These are phyloP conservation scores for Colletotrichum sp. DNA, from an alignment of 2,329 filamentous ascomycete species.

Conservation along the genomic window DNA sequence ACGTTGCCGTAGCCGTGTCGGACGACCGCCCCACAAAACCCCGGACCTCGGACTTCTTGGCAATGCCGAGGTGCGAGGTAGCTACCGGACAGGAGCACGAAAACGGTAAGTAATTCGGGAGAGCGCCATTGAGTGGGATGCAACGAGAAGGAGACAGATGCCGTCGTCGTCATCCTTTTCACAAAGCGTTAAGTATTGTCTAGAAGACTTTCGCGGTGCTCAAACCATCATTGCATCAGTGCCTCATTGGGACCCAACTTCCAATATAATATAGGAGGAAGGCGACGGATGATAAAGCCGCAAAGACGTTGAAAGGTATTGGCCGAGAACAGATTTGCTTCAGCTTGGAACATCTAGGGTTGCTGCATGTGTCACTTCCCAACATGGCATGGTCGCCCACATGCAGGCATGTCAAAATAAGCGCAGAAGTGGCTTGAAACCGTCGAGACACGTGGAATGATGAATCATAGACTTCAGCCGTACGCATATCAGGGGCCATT, in stretches of 20 bases:
- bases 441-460: not conserved
- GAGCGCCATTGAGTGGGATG: not conserved
- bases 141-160: accelerated
- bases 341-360: not conserved
- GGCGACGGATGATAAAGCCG: accelerated
- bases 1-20: not conserved
- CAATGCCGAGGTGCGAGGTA: conserved; percentile 8
- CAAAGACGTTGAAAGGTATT: not conserved
- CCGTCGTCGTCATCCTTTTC: not conserved
- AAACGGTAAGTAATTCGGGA: not conserved
- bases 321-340: not conserved
- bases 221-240: too few relatives aligned
- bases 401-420: not conserved
- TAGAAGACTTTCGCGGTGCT: too few relatives aligned
- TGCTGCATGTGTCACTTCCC: not conserved
- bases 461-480: conserved; percentile 11
- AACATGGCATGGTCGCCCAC: not conserved
- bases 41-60: conserved; percentile 22
- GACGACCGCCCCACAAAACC: not conserved
- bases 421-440: not conserved
- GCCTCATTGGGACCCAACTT: not conserved
- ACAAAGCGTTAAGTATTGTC: accelerated
- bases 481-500: not conserved
- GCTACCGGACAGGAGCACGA: not conserved
- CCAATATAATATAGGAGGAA: not conserved